These are phyloP conservation scores for Clavispora vitiphila DNA, from an alignment of 805 yeast species.

Conservation along the genomic window DNA sequence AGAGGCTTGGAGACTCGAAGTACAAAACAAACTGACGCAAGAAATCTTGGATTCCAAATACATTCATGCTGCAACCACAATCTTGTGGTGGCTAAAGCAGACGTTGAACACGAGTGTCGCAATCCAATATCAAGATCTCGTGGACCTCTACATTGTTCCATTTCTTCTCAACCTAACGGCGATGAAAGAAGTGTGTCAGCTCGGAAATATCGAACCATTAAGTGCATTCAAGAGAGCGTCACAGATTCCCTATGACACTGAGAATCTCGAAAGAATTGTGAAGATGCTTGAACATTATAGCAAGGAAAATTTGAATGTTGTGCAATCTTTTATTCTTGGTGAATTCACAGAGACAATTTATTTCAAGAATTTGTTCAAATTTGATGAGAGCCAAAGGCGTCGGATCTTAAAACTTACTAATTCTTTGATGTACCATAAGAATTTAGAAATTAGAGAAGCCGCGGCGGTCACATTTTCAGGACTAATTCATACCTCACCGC, in stretches of 20 bases:
- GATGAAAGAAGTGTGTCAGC: constrained; percentile 76
- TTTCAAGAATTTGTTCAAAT: constrained; percentile 57
- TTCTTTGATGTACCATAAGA: constrained; percentile 52
- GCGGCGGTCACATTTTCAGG: constrained; percentile 77
- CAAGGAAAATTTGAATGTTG: constrained; percentile 23
- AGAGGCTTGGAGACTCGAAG: constrained; percentile 36
- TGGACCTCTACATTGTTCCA: constrained; percentile 54
- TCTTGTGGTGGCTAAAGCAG: constrained; percentile 54
- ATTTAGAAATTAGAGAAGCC: constrained; percentile 68
- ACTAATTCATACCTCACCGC: constrained; percentile 62
- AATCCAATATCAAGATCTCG: constrained; percentile 46
- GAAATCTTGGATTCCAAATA: constrained; percentile 56
- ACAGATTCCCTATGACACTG: constrained; percentile 28
- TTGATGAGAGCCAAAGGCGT: constrained; percentile 44
- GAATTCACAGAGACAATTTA: constrained; percentile 67
- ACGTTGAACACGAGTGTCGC: constrained; percentile 52
- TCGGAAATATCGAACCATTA: constrained; percentile 56
- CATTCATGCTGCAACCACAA: constrained; percentile 60
- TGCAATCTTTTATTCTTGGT: constrained; percentile 62
- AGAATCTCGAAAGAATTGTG: constrained; percentile 22
- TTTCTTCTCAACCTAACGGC: constrained; percentile 58
- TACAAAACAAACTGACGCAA: constrained; percentile 42
- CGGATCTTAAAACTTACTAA: constrained; percentile 49
- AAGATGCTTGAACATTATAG: constrained; percentile 38
- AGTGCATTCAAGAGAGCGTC: constrained; percentile 41